Percentiles rank a stretch among this genome's conserved stretches.
Conservation (phyloP, 495 filamentous ascomycete species). For the Aspergillus bertholletiae region DNA sequence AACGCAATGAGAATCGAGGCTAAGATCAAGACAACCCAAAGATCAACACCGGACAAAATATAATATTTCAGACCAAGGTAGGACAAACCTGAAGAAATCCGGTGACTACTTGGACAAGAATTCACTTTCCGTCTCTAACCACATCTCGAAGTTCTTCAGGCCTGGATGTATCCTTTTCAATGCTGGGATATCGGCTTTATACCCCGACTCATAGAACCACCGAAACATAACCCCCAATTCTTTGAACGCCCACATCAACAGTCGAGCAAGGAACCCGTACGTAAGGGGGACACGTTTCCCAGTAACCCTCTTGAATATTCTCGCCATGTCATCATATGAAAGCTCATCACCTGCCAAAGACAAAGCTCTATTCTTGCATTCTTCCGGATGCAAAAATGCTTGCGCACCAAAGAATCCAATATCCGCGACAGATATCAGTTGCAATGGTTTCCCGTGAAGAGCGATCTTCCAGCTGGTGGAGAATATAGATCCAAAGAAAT, state of each 20-base stretch:
- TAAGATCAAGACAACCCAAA: no score
- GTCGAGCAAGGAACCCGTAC: conserved; percentile 34
- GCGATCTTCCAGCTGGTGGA: conserved; percentile 44
- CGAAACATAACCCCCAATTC: conserved; percentile 58
- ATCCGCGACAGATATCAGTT: conserved; percentile 53
- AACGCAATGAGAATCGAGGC: no score
- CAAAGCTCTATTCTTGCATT: conserved; percentile 41
- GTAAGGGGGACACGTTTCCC: conserved; percentile 49
- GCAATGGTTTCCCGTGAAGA: conserved; percentile 48
- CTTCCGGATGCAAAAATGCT: conserved; percentile 47
- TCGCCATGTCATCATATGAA: conserved; percentile 43
- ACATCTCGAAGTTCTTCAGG: conserved; percentile 55
- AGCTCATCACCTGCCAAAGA: conserved; percentile 60
- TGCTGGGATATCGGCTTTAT: conserved; percentile 51
- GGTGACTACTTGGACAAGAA: no score
- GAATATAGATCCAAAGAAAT: conserved; percentile 57
- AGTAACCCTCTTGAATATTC: conserved; percentile 44
- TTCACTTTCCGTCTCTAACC: conserved; percentile 59
- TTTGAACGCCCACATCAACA: conserved; percentile 39
- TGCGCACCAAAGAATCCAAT: conserved; percentile 62
- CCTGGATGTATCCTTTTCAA: conserved; percentile 46
- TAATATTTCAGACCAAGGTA: no score
- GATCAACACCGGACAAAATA: no score
- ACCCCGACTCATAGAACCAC: conserved; percentile 61
- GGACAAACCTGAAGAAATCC: no score